Conservation (phyloP, 345 rosid species). For the Aquilaria sinensis region DNA sequence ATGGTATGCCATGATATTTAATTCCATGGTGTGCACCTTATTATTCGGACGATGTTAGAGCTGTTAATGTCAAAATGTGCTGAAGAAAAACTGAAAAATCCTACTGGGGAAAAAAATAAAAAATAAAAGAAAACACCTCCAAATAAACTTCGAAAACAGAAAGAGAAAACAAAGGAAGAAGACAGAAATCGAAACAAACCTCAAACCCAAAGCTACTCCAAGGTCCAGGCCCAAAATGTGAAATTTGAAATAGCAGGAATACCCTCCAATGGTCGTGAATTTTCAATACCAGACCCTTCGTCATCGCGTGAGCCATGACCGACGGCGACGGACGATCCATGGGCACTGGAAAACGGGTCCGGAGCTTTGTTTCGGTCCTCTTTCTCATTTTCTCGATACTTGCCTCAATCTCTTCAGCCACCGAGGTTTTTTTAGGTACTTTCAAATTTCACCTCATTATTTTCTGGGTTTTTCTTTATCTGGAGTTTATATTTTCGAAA, state of each 20-base stretch:
- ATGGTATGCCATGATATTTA: too few species aligned
- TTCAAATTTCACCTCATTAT: background rate
- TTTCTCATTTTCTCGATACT: slow-evolving; percentile 21
- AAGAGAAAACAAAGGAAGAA: too few species aligned
- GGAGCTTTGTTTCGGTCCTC: slow-evolving; percentile 24
- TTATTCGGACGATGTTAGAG: too few species aligned
- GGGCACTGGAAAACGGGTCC: slow-evolving; percentile 24
- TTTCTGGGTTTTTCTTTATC: background rate
- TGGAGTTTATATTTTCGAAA: slow-evolving; percentile 6
- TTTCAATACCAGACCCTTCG: slow-evolving; percentile 30
- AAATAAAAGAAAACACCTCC: too few species aligned
- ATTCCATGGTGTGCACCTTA: too few species aligned
- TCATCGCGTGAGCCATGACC: background rate
- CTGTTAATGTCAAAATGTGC: too few species aligned
- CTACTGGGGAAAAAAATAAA: too few species aligned
- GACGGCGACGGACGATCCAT: slow-evolving; percentile 23
- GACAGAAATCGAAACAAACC: background rate
- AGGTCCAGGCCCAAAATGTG: background rate
- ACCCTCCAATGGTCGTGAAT: slow-evolving; percentile 14
- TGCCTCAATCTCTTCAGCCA: slow-evolving; percentile 19
- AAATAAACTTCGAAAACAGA: too few species aligned
- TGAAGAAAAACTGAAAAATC: too few species aligned
- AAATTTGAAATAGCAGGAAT: slow-evolving; percentile 20
- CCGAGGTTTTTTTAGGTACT: slow-evolving; percentile 39
- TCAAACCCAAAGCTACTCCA: background rate